Evolutionary conservation across 306 rosid species (phyloP).

Genomic region (Canavalia gladiata): DNA sequence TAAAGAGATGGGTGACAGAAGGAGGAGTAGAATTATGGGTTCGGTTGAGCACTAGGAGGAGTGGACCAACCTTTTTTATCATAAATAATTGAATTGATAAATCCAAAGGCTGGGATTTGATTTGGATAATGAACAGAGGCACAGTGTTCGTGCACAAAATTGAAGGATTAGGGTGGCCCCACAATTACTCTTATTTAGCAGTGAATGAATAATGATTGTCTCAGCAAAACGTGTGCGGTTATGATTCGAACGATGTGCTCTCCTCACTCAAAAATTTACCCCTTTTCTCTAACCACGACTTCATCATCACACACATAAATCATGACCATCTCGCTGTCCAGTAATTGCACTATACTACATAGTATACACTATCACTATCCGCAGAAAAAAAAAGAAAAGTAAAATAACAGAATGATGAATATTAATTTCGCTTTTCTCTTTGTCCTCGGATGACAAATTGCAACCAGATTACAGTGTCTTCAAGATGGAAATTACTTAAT

Average conservation of each 20-base stretch:
- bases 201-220: neutral
- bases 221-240: constrained; percentile 23
- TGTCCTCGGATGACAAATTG: too few relatives aligned
- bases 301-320: constrained; percentile 27
- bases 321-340: neutral
- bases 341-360: neutral
- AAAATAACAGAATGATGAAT: too few relatives aligned
- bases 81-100: neutral
- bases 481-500: too few relatives aligned
- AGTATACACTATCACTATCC: too few relatives aligned
- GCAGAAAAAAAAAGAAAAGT: too few relatives aligned
- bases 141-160: constrained; percentile 35
- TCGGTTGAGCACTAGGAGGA: constrained; percentile 15
- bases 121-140: constrained; percentile 13
- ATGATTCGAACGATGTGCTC: constrained; percentile 19
- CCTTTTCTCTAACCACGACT: neutral
- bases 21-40: constrained; percentile 1
- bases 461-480: too few relatives aligned
- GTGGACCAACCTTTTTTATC: constrained; percentile 7
- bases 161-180: constrained; percentile 38
- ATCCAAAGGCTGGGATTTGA: constrained; percentile 14
- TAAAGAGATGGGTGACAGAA: neutral
- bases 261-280: constrained; percentile 2
- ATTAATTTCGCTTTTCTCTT: too few relatives aligned
- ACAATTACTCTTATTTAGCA: neutral